Evolutionary conservation across 768 basidiomycete species (phyloP).

Genomic region (Amylocystis lapponica): DNA sequence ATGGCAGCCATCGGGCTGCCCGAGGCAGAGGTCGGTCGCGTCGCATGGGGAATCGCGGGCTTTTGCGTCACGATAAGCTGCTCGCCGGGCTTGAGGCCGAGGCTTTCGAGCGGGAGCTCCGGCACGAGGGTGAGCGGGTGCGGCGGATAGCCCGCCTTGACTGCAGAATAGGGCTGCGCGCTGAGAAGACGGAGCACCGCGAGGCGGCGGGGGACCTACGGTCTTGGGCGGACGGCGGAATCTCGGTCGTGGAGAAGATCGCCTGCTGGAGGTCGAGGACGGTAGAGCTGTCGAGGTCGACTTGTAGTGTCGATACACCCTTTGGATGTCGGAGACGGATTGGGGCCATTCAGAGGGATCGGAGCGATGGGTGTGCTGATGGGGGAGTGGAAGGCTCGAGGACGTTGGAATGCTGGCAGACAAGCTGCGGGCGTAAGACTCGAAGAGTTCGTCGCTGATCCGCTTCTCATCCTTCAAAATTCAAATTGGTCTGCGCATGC

Average conservation of each 20-base stretch:
- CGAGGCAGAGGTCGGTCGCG: neutral
- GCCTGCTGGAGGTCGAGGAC: conserved; percentile 73
- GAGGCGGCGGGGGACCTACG: conserved; percentile 27
- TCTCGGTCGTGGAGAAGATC: conserved; percentile 61
- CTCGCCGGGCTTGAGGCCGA: conserved; percentile 75
- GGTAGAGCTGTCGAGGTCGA: conserved; percentile 54
- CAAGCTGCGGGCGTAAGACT: too few relatives aligned
- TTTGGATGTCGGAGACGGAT: conserved; percentile 81
- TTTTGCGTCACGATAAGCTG: conserved; percentile 74
- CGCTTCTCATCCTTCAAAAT: too few relatives aligned
- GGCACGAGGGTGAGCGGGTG: conserved; percentile 63
- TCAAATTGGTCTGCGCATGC: too few relatives aligned
- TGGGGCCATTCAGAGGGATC: conserved; percentile 47
- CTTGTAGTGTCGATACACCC: conserved; percentile 72
- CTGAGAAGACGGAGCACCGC: neutral
- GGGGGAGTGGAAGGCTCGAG: too few relatives aligned
- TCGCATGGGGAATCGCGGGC: conserved; percentile 13
- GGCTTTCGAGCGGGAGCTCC: conserved; percentile 66
- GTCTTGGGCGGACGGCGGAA: conserved; percentile 72
- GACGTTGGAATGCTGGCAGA: too few relatives aligned
- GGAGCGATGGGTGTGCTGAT: too few relatives aligned
- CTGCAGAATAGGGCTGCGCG: conserved; percentile 30
- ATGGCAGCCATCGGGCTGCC: conserved; percentile 16
- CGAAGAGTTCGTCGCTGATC: too few relatives aligned
- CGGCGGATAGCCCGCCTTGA: conserved; percentile 85